Conservation (phyloP, 2,329 filamentous ascomycete genomes). For the Sporothrix mexicana region DNA sequence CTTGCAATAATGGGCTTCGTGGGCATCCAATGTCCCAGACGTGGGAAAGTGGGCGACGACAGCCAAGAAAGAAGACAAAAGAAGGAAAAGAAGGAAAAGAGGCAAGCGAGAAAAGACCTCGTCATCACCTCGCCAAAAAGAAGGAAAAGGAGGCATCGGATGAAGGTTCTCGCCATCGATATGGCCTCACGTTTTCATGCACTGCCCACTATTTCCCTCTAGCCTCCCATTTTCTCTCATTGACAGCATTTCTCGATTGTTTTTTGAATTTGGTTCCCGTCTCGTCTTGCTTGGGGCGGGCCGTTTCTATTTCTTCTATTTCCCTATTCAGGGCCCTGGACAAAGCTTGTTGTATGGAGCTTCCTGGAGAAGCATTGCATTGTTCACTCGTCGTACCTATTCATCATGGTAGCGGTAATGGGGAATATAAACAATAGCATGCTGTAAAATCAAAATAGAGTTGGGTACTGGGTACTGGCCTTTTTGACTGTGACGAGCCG, state of each 20-base stretch:
- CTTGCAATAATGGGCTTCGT: neutral
- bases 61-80: too few relatives aligned
- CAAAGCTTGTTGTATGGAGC: neutral
- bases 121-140: neutral
- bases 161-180: neutral
- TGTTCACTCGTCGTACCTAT: neutral
- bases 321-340: neutral
- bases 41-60: neutral
- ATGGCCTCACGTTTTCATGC: too few relatives aligned
- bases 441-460: too few relatives aligned
- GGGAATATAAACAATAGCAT: neutral
- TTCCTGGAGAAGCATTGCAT: neutral
- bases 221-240: neutral
- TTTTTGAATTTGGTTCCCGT: neutral
- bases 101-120: too few relatives aligned
- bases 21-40: constrained; percentile 6
- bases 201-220: too few relatives aligned
- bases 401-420: neutral
- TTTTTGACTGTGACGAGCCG: constrained; percentile 4
- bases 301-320: neutral
- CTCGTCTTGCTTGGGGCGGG: constrained; percentile 1
- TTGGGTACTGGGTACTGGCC: neutral
- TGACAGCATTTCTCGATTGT: neutral
- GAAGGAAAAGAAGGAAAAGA: too few relatives aligned
- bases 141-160: neutral